Base-by-base conservation (phyloP, 768 basidiomycete genomes). In the Suillus subalutaceus region DNA sequence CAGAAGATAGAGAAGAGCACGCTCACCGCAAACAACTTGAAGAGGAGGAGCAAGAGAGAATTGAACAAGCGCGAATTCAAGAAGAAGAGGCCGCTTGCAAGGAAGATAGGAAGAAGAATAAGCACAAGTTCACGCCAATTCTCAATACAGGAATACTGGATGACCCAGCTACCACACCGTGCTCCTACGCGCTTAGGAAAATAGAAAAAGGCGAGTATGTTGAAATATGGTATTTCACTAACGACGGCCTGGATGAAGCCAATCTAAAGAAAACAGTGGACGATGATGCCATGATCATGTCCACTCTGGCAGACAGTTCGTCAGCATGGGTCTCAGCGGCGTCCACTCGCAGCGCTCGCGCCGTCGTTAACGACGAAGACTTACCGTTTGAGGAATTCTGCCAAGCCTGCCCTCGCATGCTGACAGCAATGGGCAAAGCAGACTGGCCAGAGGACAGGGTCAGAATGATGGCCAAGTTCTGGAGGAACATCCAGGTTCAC, bases 311-410 rank as follows among this genome's bases (percentile, higher is more conserved):
- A 6, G 48, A 48, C 1, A 5, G 48, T 0, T 43, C 16, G 0
- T 4, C 10, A 0, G n/a, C 46, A 1, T 48, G n/a, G 46, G 46
- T 48, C 0, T n/a, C 46, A 4, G 2, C 46, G 12, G 46, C n/a
- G 0, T n/a, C 46, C 0, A n/a, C n/a, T 3, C 4, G 20, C n/a
- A 48, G 23, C 2, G 9, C 46, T 10, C 4, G 4, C 1, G 4
- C 46, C 0, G 10, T 48, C 10, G 4, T 48, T 0, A n/a, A 12
- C 3, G 46, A 48, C 4, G 3, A 48, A 7, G n/a, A 48, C 4
- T 10, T 48, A 3, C n/a, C 10, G 0, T 48, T 48, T 9, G n/a
- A 48, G 2, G n/a, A 48, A 1, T 48, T n/a, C 2, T 48, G 46
- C 4, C 20, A 10, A 48, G 46, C 46, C 3, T 48, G 10, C 9